These are phyloP conservation scores for Kewa caespitosa DNA, from an alignment of 179 eudicot species.

Conservation along the genomic window DNA sequence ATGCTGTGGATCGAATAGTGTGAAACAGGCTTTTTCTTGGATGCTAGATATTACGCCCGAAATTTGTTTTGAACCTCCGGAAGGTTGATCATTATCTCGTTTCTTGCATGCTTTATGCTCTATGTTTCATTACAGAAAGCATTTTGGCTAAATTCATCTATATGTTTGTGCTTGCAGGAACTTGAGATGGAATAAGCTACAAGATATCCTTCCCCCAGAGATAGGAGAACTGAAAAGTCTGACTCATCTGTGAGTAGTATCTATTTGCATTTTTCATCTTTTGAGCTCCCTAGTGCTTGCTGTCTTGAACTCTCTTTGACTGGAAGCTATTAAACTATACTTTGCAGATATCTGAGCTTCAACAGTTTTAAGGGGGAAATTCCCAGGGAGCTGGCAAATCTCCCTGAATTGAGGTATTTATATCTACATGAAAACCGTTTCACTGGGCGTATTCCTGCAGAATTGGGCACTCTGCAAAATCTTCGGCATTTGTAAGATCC, in stretches of 20 bases:
- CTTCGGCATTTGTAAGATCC: conserved; percentile 75
- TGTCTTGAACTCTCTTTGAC: conserved; percentile 6
- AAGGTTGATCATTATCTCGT: neutral
- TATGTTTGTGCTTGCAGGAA: conserved; percentile 49
- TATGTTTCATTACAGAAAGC: neutral
- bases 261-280: neutral
- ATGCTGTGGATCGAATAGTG: neutral
- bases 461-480: conserved; percentile 77
- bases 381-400: conserved; percentile 93
- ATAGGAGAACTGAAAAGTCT: conserved; percentile 95
- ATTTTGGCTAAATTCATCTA: conserved; percentile 10
- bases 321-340: conserved; percentile 11
- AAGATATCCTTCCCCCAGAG: conserved; percentile 92
- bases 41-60: neutral
- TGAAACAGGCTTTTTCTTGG: neutral
- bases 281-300: neutral
- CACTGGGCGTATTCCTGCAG: conserved; percentile 86
- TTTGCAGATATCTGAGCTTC: conserved; percentile 78
- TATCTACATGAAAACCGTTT: conserved; percentile 93
- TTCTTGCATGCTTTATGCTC: neutral
- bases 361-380: conserved; percentile 96
- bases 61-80: neutral
- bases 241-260: conserved; percentile 82
- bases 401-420: conserved; percentile 79
- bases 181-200: conserved; percentile 96